Conservation (phyloP, 352 stramenopile species). For the Phytophthora foliorum region DNA sequence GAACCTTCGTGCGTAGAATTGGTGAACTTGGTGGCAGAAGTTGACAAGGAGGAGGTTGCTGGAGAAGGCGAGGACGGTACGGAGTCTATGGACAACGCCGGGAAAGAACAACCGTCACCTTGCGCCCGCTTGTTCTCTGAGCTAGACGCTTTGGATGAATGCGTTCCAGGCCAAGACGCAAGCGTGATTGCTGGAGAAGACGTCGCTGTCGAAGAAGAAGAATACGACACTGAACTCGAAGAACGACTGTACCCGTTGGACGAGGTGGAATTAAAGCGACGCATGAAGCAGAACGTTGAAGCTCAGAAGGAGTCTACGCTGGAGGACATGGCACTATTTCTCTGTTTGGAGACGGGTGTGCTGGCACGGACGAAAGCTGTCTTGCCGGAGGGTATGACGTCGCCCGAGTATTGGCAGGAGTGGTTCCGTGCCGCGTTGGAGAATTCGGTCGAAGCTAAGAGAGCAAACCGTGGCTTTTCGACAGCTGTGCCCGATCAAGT, state of each 20-base stretch:
- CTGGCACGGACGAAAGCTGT: not conserved
- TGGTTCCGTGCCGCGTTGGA: not conserved
- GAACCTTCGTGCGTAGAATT: no score
- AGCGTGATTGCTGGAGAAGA: not conserved
- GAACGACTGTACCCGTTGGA: conserved; percentile 8
- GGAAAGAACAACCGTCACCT: no score
- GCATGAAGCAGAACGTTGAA: not conserved
- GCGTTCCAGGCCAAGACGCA: not conserved
- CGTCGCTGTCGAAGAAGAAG: not conserved
- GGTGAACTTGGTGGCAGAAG: no score
- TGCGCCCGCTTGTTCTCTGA: not conserved
- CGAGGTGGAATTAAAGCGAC: not conserved
- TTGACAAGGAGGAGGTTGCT: no score
- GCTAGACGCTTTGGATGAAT: not conserved
- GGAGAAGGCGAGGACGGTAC: no score
- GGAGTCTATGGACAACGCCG: no score
- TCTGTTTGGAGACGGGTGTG: not conserved
- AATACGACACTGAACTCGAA: not conserved
- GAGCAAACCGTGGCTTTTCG: not conserved
- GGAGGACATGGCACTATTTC: not conserved
- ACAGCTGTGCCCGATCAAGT: not conserved
- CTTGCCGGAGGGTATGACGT: not conserved
- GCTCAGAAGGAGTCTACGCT: not conserved
- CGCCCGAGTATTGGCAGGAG: not conserved
- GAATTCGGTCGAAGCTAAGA: not conserved